These are phyloP conservation scores for Nidula microcarpa DNA, from an alignment of 768 basidiomycete species.

Conservation along the genomic window DNA sequence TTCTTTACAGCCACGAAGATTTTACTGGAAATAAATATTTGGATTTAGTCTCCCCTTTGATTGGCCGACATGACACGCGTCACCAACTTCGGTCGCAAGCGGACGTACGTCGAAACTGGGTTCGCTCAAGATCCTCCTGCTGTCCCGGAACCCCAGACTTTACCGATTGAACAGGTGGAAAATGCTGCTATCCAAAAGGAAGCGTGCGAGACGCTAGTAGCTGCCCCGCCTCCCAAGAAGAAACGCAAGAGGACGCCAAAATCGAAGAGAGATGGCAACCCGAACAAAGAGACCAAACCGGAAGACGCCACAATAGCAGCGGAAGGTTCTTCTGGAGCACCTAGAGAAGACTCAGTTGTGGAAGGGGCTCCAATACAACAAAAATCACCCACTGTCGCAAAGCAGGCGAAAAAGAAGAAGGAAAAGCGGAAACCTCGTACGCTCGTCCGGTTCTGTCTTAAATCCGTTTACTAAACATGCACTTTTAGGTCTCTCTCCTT, in stretches of 20 bases:
- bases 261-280: conserved; percentile 36
- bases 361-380: neutral
- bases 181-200: conserved; percentile 7
- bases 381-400: neutral
- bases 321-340: neutral
- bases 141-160: neutral
- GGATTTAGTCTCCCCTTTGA: too few relatives aligned
- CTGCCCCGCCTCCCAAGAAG: conserved; percentile 41
- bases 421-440: conserved; percentile 14
- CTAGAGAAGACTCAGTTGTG: neutral
- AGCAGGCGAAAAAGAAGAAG: conserved; percentile 27
- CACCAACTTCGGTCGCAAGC: conserved; percentile 72
- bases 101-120: conserved; percentile 67
- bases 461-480: neutral
- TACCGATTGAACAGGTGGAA: conserved; percentile 7
- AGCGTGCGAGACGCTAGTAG: conserved; percentile 3
- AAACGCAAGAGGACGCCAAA: conserved; percentile 56
- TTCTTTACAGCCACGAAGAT: too few relatives aligned
- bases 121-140: conserved; percentile 25
- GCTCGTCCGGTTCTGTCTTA: neutral
- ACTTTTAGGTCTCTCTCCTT: conserved; percentile 13
- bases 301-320: conserved; percentile 8
- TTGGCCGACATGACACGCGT: conserved; percentile 58
- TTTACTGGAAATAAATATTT: too few relatives aligned
- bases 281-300: conserved; percentile 19